Base-by-base conservation (phyloP, 2,329 filamentous ascomycete genomes). In the Ophidiomyces ophidiicola region DNA sequence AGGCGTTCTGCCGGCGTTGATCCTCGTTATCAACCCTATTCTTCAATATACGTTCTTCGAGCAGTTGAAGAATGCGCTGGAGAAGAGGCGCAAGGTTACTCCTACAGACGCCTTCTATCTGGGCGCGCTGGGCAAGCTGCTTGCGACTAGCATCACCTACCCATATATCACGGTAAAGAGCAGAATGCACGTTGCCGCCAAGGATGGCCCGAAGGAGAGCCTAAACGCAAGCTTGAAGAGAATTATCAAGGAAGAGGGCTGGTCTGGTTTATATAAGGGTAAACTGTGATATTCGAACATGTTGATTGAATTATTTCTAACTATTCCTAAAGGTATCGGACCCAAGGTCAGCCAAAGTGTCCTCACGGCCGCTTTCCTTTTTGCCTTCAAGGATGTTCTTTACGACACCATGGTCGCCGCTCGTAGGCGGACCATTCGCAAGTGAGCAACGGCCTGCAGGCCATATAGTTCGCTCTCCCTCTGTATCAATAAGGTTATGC, bases 141-240 rank as follows among this genome's bases (percentile, higher is more conserved):
- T 94, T 45, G 90, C 90, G 17, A 98, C 90, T 2, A 78, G 72
- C 45, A 82, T 96, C 54, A 98, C 90, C 4, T 98, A 98, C 62
- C 90, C 90, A 7, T 98, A 98, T 60, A 96, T 98, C 60, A 98
- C 90, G 3, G 82, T 98, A 54, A 98, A 98, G 78, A 93, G 86
- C 63, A 77, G 85, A 58, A 94, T 94, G 77, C 90, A 98, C 60
- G 85, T 98, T 45, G 85, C 87, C 19, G 78, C 73, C 46, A 77
- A 76, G 53, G 78, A 77, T 46, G 73, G 74, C n/a, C 78, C 77
- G 47, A 81, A 81, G 63, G 82, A 92, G 64, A 82, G 80, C 50
- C 81, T 94, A 71, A 70, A 78, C 38, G 73, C 78, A 48, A 82
- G 78, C 32, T 73, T 98, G 56, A 77, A 72, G 55, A 74, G 80